Percentiles rank a stretch among this genome's conserved stretches.
Conservation (phyloP, 2,329 filamentous ascomycete genomes). For the Talaromyces marneffei region DNA sequence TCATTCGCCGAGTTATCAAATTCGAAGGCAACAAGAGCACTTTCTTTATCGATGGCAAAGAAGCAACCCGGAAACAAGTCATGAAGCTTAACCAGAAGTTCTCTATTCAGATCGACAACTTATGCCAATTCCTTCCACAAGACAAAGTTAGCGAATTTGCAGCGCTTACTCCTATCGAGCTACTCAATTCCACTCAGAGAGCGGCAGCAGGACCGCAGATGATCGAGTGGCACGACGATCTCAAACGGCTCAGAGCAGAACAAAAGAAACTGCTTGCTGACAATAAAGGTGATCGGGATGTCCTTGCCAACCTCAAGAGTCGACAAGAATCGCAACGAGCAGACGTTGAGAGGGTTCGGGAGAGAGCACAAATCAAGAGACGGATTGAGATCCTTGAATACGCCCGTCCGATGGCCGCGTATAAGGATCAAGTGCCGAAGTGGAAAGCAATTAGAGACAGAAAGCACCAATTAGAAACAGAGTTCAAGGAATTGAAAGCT, state of each 20-base stretch:
- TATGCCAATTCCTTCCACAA: constrained; percentile 95
- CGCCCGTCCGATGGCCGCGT: constrained; percentile 61
- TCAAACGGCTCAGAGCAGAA: constrained; percentile 64
- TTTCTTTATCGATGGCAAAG: constrained; percentile 70
- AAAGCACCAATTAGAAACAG: constrained; percentile 50
- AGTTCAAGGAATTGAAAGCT: constrained; percentile 56
- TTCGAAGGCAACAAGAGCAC: constrained; percentile 73
- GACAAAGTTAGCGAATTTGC: constrained; percentile 95
- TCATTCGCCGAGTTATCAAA: constrained; percentile 71
- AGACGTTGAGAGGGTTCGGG: constrained; percentile 75
- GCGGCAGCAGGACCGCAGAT: constrained; percentile 80
- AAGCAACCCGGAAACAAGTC: constrained; percentile 57
- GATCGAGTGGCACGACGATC: constrained; percentile 66
- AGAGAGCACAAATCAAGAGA: constrained; percentile 64
- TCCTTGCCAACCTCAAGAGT: constrained; percentile 61
- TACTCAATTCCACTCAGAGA: constrained; percentile 78
- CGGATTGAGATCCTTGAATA: constrained; percentile 61
- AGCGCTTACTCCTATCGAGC: constrained; percentile 69
- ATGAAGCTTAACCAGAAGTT: constrained; percentile 62
- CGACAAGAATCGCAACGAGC: constrained; percentile 69
- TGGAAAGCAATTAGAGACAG: constrained; percentile 50
- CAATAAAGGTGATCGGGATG: constrained; percentile 55
- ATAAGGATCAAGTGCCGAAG: constrained; percentile 49
- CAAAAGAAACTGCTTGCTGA: constrained; percentile 60
- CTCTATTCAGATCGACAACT: constrained; percentile 92